These are phyloP conservation scores for Penicillium tannophilum DNA, from an alignment of 495 filamentous ascomycete species.

Conservation along the genomic window DNA sequence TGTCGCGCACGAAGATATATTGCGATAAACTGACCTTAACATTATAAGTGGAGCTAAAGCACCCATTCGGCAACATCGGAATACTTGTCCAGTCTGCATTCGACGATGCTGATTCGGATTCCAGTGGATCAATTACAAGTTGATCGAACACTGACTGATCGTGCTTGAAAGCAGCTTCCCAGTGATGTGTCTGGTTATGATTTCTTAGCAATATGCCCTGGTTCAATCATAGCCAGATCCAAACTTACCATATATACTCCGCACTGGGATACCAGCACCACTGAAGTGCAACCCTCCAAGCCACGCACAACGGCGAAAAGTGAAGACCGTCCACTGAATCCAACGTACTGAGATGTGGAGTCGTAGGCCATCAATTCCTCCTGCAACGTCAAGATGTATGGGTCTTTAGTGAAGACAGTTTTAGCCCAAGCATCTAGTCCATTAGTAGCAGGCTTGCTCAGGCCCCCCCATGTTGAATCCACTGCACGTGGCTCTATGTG, in stretches of 20 bases:
- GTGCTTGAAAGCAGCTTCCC: background rate
- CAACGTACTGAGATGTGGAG: background rate
- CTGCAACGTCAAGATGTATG: background rate
- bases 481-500: background rate
- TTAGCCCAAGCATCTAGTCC: background rate
- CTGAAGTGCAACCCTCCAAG: background rate
- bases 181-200: background rate
- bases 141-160: no score
- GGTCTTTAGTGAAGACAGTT: background rate
- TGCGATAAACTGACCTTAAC: background rate
- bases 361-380: no score
- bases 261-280: background rate
- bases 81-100: background rate
- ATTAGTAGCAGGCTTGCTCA: background rate
- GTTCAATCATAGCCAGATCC: no score
- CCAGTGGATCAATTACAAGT: background rate
- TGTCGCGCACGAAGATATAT: background rate
- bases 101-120: background rate
- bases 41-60: background rate
- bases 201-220: no score
- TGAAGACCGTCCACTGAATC: background rate
- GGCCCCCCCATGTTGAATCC: background rate
- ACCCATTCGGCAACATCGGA: background rate
- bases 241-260: background rate
- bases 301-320: background rate